A percentile compares a stretch with the other conserved stretches of the same genome.
Evolutionary conservation across 108 stramenopile species (phyloP).

Genomic region (Asterionellopsis glacialis): DNA sequence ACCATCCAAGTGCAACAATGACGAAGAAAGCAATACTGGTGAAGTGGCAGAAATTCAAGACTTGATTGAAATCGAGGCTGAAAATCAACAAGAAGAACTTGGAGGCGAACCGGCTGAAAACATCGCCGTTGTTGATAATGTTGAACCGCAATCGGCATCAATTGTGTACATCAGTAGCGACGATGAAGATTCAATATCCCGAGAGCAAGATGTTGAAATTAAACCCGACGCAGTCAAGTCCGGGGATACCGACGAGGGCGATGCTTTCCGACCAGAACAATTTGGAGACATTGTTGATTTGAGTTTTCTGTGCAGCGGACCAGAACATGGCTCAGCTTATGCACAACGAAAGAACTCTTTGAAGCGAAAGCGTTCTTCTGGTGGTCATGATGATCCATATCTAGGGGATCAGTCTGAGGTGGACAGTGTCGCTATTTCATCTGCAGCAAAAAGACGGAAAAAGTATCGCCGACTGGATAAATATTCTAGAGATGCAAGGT

Average conservation of each 20-base stretch:
- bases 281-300: conserved; percentile 34
- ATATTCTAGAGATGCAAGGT: conserved; percentile 21
- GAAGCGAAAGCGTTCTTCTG: background rate
- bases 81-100: conserved; percentile 6
- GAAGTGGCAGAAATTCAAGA: conserved; percentile 2
- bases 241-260: conserved; percentile 10
- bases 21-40: background rate
- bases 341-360: background rate
- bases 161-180: conserved; percentile 23
- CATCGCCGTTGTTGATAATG: conserved; percentile 8
- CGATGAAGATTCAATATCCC: conserved; percentile 27
- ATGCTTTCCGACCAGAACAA: conserved; percentile 8
- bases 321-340: background rate
- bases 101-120: conserved; percentile 2
- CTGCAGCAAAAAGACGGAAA: background rate
- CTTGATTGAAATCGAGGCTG: conserved; percentile 3
- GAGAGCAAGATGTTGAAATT: background rate
- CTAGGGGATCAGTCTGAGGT: background rate
- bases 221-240: conserved; percentile 6
- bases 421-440: background rate
- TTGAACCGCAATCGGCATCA: too few relatives aligned
- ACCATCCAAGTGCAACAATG: background rate
- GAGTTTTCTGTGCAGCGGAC: conserved; percentile 15
- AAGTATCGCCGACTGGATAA: conserved; percentile 11
- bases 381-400: conserved; percentile 4